Base-by-base conservation (phyloP, 1,284 basidiomycete genomes). In the Amylostereum areolatum region DNA sequence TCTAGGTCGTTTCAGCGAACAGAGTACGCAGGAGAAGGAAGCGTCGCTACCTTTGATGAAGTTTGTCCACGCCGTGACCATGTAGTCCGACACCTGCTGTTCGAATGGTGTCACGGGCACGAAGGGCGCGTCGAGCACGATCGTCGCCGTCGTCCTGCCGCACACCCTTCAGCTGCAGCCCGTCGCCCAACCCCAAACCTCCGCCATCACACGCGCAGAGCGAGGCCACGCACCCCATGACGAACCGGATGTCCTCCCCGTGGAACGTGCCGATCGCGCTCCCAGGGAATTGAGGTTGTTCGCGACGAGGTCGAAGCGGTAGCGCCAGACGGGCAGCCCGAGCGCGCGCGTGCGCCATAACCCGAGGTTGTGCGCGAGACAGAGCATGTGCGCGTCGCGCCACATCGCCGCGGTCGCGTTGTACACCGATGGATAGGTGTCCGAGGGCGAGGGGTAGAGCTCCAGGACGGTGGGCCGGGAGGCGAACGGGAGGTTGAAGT, bases 341-440 rank as follows among this genome's bases (percentile, higher is more conserved):
- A 71, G 56, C 4, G 58, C 57, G 10, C 58, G 51, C 3, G 69
- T 71, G 4, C 71, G 65, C 49, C 65, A 62, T n/a, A 58, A 57
- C 1, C 66, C 71, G 5, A 73, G 62, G 52, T 73, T 72, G 52
- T 62, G 62, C 2, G 70, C 69, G n/a, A 73, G 64, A 52, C 70
- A 74, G 8, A 71, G 60, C 72, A 74, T 73, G 52, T 73, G 71
- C 9, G 70, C 71, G 49, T 73, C 71, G 43, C 70, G 59, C 72
- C 70, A 74, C 55, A 74, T 73, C 10, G 59, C 61, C 4, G 63
- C 55, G 24, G 63, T 59, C n/a, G 62, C 64, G 49, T 66, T 64
- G 55, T 57, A 64, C 10, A 59, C 57, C 3, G 55, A 54, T 1
- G 64, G 64, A 47, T 60, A 66, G 7, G 50, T 48, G 7, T 46